Conservation (phyloP, 306 rosid genomes). For the Dalbergia cultrata region DNA sequence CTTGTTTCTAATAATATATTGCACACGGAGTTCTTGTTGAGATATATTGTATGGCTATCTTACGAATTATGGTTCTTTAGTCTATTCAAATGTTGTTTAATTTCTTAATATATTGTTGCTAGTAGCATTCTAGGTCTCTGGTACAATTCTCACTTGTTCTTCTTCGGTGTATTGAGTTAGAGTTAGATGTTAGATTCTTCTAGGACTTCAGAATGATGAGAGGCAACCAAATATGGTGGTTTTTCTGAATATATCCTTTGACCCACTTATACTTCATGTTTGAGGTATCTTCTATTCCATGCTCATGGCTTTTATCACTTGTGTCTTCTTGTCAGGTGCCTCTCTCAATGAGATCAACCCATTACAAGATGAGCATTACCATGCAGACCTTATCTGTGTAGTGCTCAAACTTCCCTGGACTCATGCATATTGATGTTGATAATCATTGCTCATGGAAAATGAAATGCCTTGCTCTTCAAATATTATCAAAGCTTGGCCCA, state of each 20-base stretch:
- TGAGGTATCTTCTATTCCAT: slow-evolving; percentile 46
- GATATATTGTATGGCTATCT: slow-evolving; percentile 19
- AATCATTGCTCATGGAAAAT: slow-evolving; percentile 58
- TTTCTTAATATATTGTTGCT: slow-evolving; percentile 37
- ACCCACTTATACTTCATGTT: slow-evolving; percentile 38
- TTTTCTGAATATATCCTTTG: slow-evolving; percentile 37
- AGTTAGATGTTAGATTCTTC: slow-evolving; percentile 30
- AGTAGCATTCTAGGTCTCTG: slow-evolving; percentile 25
- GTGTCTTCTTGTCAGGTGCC: slow-evolving; percentile 60
- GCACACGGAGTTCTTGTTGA: slow-evolving; percentile 20
- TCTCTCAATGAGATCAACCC: slow-evolving; percentile 51
- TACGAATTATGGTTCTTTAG: slow-evolving; percentile 7
- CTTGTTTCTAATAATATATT: slow-evolving; percentile 33
- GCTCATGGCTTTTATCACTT: slow-evolving; percentile 37
- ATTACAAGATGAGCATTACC: slow-evolving; percentile 49
- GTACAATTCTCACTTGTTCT: background rate
- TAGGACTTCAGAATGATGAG: slow-evolving; percentile 8
- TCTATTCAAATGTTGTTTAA: slow-evolving; percentile 29
- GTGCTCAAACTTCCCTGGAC: slow-evolving; percentile 97
- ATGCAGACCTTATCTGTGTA: slow-evolving; percentile 51
- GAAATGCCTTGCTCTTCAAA: slow-evolving; percentile 78
- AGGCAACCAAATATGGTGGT: slow-evolving; percentile 15
- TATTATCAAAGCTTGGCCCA: slow-evolving; percentile 74
- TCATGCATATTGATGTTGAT: slow-evolving; percentile 55
- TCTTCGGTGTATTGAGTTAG: slow-evolving; percentile 24